Conservation (phyloP, 768 basidiomycete genomes). For the Epithele typhae region DNA sequence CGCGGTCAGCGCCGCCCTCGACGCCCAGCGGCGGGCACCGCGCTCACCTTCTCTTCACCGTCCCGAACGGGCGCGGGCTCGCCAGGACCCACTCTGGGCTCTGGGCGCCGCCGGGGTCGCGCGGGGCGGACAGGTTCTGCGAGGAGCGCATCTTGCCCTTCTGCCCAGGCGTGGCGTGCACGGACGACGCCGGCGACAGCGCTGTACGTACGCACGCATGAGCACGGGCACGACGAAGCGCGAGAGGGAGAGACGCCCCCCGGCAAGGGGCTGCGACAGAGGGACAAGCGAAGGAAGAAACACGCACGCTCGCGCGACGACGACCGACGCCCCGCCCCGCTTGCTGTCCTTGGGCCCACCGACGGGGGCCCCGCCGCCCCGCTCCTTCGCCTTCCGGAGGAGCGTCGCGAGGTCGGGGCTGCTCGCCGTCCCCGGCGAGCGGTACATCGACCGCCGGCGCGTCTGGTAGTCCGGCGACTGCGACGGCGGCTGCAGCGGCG, state of each 20-base stretch:
- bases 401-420: conserved; percentile 90
- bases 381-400: conserved; percentile 76
- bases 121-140: conserved; percentile 8
- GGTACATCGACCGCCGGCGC: conserved; percentile 81
- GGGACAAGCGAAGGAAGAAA: neutral
- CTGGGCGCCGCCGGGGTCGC: conserved; percentile 4
- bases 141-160: conserved; percentile 18
- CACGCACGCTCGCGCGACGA: conserved; percentile 14
- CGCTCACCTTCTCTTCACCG: conserved; percentile 41
- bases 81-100: conserved; percentile 27
- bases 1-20: no score
- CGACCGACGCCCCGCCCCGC: no score
- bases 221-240: neutral
- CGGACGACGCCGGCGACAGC: conserved; percentile 11
- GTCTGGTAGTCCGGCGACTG: conserved; percentile 64
- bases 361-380: conserved; percentile 34
- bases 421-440: conserved; percentile 84
- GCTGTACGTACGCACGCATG: neutral
- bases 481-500: no score
- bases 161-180: conserved; percentile 17
- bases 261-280: neutral
- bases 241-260: neutral
- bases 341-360: conserved; percentile 18
- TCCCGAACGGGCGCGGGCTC: conserved; percentile 26
- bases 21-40: conserved; percentile 5